These are phyloP conservation scores for Iris macrosiphon DNA, from an alignment of 106 monocot genomes.

Conservation along the genomic window DNA sequence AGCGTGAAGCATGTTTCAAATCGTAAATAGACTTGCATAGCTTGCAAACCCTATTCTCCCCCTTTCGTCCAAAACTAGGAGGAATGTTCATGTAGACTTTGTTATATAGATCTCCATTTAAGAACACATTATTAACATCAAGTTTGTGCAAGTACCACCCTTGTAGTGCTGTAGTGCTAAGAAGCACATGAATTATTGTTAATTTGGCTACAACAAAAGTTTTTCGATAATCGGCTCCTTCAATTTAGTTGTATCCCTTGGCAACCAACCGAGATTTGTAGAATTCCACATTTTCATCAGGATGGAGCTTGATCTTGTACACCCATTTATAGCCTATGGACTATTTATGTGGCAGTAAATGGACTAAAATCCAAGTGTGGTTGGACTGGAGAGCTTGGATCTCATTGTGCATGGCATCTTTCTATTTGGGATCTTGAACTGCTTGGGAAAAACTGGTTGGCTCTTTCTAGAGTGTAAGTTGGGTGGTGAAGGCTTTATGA, in stretches of 20 bases:
- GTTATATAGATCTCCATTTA: too few relatives aligned
- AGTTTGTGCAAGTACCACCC: too few relatives aligned
- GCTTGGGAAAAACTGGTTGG: not conserved
- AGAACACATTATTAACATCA: too few relatives aligned
- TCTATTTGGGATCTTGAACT: not conserved
- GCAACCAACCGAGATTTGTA: constrained; percentile 5
- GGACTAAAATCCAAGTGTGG: not conserved
- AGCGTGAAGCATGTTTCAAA: not conserved
- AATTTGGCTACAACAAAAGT: too few relatives aligned
- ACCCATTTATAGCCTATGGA: constrained; percentile 1
- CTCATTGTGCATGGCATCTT: not conserved
- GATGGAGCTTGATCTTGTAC: constrained; percentile 2
- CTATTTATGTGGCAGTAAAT: not conserved
- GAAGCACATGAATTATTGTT: too few relatives aligned
- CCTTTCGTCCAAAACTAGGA: not conserved
- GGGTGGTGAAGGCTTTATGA: too few relatives aligned
- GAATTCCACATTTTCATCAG: not conserved
- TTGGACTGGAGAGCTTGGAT: not conserved
- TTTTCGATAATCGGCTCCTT: not conserved
- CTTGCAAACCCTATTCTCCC: not conserved
- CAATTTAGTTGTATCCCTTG: constrained; percentile 1
- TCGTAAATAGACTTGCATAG: not conserved
- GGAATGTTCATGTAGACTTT: not conserved
- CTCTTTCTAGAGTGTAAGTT: too few relatives aligned
- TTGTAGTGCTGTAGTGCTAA: too few relatives aligned